phyloP scores from a whole-genome alignment of 345 rosid species.

The Populus euphratica region DNA sequence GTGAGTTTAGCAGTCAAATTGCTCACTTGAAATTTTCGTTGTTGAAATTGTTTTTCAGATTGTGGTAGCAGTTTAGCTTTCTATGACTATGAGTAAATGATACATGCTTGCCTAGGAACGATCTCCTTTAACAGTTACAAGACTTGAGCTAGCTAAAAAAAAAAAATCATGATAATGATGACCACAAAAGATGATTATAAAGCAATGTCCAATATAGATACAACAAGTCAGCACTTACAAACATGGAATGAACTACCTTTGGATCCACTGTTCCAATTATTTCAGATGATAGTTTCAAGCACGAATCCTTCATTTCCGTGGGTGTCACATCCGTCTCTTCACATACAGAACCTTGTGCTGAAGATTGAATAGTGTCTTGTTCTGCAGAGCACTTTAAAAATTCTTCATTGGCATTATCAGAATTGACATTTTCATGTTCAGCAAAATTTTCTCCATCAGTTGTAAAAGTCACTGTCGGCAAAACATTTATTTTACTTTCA shows the following conservation, averaged over 20 bases:
- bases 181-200: too few species aligned
- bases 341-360: slow-evolving; percentile 25
- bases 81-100: too few species aligned
- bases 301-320: slow-evolving; percentile 24
- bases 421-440: slow-evolving; percentile 35
- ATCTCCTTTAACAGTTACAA: too few species aligned
- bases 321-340: slow-evolving; percentile 7
- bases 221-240: too few species aligned
- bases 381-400: slow-evolving; percentile 18
- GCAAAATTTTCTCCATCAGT: slow-evolving; percentile 25
- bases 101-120: too few species aligned
- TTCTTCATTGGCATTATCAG: slow-evolving; percentile 25
- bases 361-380: slow-evolving; percentile 21
- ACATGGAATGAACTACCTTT: slow-evolving; percentile 25
- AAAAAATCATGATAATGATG: too few species aligned
- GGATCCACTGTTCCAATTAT: slow-evolving; percentile 17
- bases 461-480: slow-evolving; percentile 25
- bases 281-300: slow-evolving; percentile 15
- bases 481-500: slow-evolving; percentile 25
- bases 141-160: too few species aligned
- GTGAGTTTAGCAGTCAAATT: too few species aligned
- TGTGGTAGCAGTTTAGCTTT: too few species aligned
- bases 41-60: too few species aligned
- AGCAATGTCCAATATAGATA: too few species aligned
- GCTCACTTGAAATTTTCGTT: too few species aligned